Evolutionary conservation across 148 eudicot species (phyloP), one percentile per base, ranked within the genome.

Genomic region (Bassia scoparia): DNA sequence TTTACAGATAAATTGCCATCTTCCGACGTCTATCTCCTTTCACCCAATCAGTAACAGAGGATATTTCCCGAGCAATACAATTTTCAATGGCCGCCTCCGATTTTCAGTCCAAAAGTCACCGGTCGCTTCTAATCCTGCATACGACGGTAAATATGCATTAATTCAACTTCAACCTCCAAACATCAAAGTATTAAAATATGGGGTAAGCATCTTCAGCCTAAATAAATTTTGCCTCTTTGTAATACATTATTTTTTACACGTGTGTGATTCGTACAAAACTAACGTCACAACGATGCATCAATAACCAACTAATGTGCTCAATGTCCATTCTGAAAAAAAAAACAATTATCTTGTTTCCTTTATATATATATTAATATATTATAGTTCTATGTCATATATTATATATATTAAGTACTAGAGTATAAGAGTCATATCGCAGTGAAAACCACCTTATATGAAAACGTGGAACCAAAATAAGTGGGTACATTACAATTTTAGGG

Each of bases 61-160:
- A n/a, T n/a, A 81, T 81, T 77, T 95, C 98, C 98, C 98, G n/a
- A 95, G 68, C 91, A 93, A 81, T 95, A 91, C 98, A 95, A 88
- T 87, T 95, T 95, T n/a, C n/a, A n/a, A n/a, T n/a, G n/a, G n/a
- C 72, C 91, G 70, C 67, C 93, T 95, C 61, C 98, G 96, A 68
- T 89, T 92, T 76, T 80, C 74, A 46, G 89, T 82, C 71, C 89
- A 80, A 66, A 92, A 86, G 79, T 92, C 98, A 69, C 93, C 88
- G n/a, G 93, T 88, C 77, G n/a, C 81, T 92, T 79, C 96, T 89
- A 72, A 95, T 91, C 88, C 98, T 95, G 91, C 52, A 27, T 67
- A n/a, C n/a, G n/a, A n/a, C n/a, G n/a, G n/a, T 5, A 59, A 17
- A 60, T 12, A 75, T 17, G 52, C 16, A 5, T 2, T 5, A 38